Conservation (phyloP, 2,329 filamentous ascomycete species). For the Scedosporium minutisporum region DNA sequence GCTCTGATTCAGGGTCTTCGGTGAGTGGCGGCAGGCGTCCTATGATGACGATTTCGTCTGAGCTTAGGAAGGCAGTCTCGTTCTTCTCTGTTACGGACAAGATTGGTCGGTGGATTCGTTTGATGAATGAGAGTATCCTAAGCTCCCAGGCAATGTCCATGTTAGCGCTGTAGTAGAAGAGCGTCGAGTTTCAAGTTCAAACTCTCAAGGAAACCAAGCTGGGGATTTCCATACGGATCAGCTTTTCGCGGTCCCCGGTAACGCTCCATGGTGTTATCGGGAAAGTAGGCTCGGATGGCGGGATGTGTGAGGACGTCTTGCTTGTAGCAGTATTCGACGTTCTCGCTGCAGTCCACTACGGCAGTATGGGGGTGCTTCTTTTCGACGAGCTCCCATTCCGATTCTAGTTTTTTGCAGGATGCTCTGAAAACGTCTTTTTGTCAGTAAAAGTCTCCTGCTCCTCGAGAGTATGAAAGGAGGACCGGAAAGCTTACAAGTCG, state of each 20-base stretch:
- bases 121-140: slow-evolving; percentile 22
- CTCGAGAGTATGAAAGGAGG: not conserved
- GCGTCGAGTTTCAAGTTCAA: not conserved
- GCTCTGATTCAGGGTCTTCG: slow-evolving; percentile 19
- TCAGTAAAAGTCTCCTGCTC: not conserved
- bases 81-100: not conserved
- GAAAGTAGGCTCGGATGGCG: slow-evolving; percentile 32
- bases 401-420: slow-evolving; percentile 9
- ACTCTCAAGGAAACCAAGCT: not conserved
- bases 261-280: slow-evolving; percentile 20
- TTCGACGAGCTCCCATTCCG: slow-evolving; percentile 12
- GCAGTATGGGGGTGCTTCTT: not conserved
- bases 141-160: not conserved
- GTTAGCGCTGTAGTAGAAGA: not conserved
- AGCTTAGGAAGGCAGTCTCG: slow-evolving; percentile 20
- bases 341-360: slow-evolving; percentile 28
- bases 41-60: slow-evolving; percentile 33
- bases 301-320: slow-evolving; percentile 34
- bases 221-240: slow-evolving; percentile 18
- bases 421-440: slow-evolving; percentile 4
- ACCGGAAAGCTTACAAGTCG: slow-evolving; percentile 7
- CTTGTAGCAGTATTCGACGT: slow-evolving; percentile 28
- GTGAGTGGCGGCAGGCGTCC: slow-evolving; percentile 20
- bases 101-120: slow-evolving; percentile 12
- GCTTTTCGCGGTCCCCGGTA: slow-evolving; percentile 35